Conservation (phyloP, 495 filamentous ascomycete genomes). For the Cladorrhinum samala region DNA sequence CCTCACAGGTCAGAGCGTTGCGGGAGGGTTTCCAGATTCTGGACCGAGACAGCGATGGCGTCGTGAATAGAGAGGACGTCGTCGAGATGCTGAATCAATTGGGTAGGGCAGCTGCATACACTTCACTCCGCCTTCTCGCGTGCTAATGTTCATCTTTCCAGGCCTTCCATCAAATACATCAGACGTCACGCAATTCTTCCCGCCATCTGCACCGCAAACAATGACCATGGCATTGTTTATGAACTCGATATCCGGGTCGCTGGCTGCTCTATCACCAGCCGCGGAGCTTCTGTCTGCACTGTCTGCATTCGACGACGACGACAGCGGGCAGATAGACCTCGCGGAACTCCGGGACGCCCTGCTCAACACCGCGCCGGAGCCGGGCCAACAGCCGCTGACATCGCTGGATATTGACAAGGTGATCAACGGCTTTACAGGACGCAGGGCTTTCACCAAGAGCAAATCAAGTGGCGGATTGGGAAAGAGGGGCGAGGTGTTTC, state of each 20-base stretch:
- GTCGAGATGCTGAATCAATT: slow-evolving; percentile 73
- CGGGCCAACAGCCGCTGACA: slow-evolving; percentile 59
- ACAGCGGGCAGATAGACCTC: slow-evolving; percentile 86
- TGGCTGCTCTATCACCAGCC: slow-evolving; percentile 65
- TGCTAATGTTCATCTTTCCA: no score
- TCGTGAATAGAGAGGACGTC: slow-evolving; percentile 70
- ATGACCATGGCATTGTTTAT: slow-evolving; percentile 82
- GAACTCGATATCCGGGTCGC: slow-evolving; percentile 62
- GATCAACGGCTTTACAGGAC: slow-evolving; percentile 74
- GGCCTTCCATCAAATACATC: slow-evolving; percentile 48
- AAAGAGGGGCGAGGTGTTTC: slow-evolving; percentile 65
- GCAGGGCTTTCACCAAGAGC: slow-evolving; percentile 63
- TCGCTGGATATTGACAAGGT: slow-evolving; percentile 77
- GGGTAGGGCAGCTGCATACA: slow-evolving; percentile 38
- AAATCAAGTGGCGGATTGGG: slow-evolving; percentile 34
- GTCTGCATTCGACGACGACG: slow-evolving; percentile 90
- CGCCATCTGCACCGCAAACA: slow-evolving; percentile 55
- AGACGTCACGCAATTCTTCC: slow-evolving; percentile 70
- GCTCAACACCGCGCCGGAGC: slow-evolving; percentile 70
- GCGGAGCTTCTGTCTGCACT: slow-evolving; percentile 80
- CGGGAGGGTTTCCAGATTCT: slow-evolving; percentile 83
- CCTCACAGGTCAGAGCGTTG: slow-evolving; percentile 65
- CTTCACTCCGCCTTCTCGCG: no score
- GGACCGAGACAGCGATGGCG: slow-evolving; percentile 72
- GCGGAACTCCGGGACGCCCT: slow-evolving; percentile 76